Percentiles rank a stretch among this genome's conserved stretches.
Evolutionary conservation across 2,329 filamentous ascomycete species (phyloP).

Genomic region (Beauveria sp.): DNA sequence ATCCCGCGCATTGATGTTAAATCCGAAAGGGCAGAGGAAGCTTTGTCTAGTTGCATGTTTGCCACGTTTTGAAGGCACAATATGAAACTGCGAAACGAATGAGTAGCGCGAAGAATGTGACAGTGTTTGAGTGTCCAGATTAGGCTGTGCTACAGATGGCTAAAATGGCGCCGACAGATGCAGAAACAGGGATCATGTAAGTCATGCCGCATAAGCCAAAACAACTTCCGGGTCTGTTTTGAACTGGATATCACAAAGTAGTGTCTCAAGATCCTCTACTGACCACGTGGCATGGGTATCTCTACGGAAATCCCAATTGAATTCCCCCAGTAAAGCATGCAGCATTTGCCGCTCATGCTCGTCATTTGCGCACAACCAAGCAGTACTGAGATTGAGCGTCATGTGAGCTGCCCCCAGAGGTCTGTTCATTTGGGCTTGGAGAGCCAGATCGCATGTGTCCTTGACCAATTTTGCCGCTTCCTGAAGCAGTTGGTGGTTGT

Average conservation of each 20-base stretch:
- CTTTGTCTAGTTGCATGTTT: not conserved
- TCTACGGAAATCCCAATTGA: not conserved
- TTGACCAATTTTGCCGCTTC: not conserved
- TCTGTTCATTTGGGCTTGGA: not conserved
- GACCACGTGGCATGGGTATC: not conserved
- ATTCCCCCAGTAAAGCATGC: not conserved
- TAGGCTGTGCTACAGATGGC: not conserved
- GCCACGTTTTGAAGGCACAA: not conserved
- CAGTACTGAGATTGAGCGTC: slow-evolving; percentile 3
- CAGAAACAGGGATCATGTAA: too few species aligned
- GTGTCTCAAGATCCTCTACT: not conserved
- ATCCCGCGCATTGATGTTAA: not conserved
- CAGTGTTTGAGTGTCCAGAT: not conserved
- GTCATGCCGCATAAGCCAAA: not conserved
- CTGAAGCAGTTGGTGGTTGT: not conserved
- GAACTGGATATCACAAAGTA: not conserved
- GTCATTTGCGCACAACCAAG: not conserved
- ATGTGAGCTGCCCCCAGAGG: slow-evolving; percentile 1
- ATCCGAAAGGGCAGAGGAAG: not conserved
- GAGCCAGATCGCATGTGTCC: not conserved
- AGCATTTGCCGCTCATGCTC: not conserved
- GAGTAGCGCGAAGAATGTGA: not conserved
- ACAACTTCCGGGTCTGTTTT: not conserved
- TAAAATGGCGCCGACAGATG: too few species aligned
- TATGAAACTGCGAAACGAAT: not conserved